Base-by-base conservation (phyloP, 2,329 filamentous ascomycete species). In the Purpureocillium lavendulum region DNA sequence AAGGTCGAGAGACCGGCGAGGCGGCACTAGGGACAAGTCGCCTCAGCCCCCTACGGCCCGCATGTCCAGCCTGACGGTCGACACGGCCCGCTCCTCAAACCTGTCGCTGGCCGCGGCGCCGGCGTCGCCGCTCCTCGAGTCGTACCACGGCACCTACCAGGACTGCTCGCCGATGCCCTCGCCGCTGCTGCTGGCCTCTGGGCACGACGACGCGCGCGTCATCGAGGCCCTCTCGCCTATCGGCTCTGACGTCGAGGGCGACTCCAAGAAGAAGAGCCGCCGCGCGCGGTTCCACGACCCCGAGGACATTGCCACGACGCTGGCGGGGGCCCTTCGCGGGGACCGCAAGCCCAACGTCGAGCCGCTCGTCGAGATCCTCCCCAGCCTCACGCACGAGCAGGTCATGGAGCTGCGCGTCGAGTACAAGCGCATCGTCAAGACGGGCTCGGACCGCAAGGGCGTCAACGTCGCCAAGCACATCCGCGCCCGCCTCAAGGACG, bases 81-180 rank as follows among this genome's bases (percentile, higher is more conserved):
- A 64, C 46, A 68, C 66, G 3, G 64, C 65, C 6, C 62, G 65
- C n/a, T 37, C 56, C 3, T 58, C 58, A 15, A 56, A 51, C 37
- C 46, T 67, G 36, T 69, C 74, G 11, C 58, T 79, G 2, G 65
- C 73, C 2, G 65, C 67, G 16, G 73, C 87, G 2, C 87, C 88
- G 0, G 78, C 78, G 1, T 95, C 87, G 45, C 92, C 90, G 1
- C 70, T 97, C 36, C 76, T 95, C 2, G 90, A 97, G 62, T 82
- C 92, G 1, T 97, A 97, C 62, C 84, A 82, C 45, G 90, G 90
- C 30, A 95, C 89, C 1, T 97, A 94, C 53, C 90, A 97, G 61
- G 87, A 86, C 42, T 85, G 94, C 51, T 95, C 89, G 0, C 89
- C 90, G 0, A 95, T 96, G 87, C 89, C 89, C 0, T 88, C 88